Percentiles rank a stretch among this genome's conserved stretches.
These are phyloP conservation scores for Cicer arietinum DNA, from an alignment of 306 rosid genomes.

Conservation along the genomic window DNA sequence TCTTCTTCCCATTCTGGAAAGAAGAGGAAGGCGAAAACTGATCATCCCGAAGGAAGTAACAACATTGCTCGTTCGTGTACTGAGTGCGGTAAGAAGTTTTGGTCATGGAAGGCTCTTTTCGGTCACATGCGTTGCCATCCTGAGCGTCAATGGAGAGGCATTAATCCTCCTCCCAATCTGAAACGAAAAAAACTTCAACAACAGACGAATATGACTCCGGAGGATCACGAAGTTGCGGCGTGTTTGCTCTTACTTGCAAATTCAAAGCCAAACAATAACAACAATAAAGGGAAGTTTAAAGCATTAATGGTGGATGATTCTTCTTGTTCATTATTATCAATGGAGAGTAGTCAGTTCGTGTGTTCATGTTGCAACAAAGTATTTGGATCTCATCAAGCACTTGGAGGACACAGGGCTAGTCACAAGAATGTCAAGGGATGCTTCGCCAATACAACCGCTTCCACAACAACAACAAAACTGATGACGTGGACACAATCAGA, in stretches of 20 bases:
- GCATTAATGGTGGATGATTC: not conserved
- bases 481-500: conserved; percentile 4
- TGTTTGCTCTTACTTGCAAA: conserved; percentile 63
- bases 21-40: not conserved
- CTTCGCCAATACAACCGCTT: conserved; percentile 48
- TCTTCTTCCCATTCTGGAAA: not conserved
- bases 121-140: conserved; percentile 99
- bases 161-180: conserved; percentile 63
- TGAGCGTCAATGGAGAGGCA: conserved; percentile 88
- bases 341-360: conserved; percentile 47
- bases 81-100: conserved; percentile 80
- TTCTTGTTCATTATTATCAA: not conserved
- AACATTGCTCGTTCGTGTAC: conserved; percentile 61
- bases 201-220: conserved; percentile 17
- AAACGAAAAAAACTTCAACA: not conserved
- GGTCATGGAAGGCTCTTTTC: conserved; percentile 82
- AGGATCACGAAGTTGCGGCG: conserved; percentile 69
- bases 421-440: conserved; percentile 81
- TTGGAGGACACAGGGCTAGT: conserved; percentile 81
- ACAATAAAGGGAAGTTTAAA: too few relatives aligned
- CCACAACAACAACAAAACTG: not conserved
- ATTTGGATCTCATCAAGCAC: conserved; percentile 81
- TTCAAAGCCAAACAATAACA: not conserved
- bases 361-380: conserved; percentile 82
- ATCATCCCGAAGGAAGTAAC: not conserved